Base-by-base conservation (phyloP, 1,284 basidiomycete genomes). In the Leccinum cinnamomeum region DNA sequence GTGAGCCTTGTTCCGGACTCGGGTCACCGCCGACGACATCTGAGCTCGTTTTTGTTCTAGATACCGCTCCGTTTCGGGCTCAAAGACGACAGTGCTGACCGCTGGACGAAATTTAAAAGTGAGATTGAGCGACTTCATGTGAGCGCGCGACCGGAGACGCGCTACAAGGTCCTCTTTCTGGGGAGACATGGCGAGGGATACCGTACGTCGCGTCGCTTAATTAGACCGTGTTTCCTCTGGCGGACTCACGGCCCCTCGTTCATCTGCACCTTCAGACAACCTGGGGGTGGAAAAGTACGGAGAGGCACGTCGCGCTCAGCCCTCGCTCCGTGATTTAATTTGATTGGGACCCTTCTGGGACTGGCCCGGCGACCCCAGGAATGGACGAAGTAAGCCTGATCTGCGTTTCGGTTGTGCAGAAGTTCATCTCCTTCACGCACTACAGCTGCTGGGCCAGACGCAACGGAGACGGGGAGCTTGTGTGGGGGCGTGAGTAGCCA, bases 121-220 rank as follows among this genome's bases (percentile, higher is more conserved):
- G 68, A 75, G 6, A 75, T 92, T 14, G 63, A 72, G 3, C 66
- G 70, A 5, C 70, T 91, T 54, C 86, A 88, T 64, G 64, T 68
- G 7, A 67, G 71, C 0, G 79, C 81, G 0, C 73, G 77, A 1
- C 56, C 68, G 0, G 72, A 74, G 2, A 79, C 77, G 12, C 74
- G 73, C 7, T 85, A 86, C 75, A 92, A 91, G 70, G 79, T 91
- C 12, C 72, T 92, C 60, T 85, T 86, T 63, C 72, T 91, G 11
- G 84, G 84, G 1, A 78, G 91, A 60, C 91, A 93, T 67, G 91
- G 91, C 0, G 77, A 92, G 76, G 91, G 91, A 64, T 85, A 78
- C 59, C 67, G 88, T 79, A 60, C 50, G 65, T 60, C 30, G 11
- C 53, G 14, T 25, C 6, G n/a, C 30, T 11, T 18, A 11, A 10